phyloP scores from a whole-genome alignment of 176 grass and related monocot species.

The Triticum monococcum region DNA sequence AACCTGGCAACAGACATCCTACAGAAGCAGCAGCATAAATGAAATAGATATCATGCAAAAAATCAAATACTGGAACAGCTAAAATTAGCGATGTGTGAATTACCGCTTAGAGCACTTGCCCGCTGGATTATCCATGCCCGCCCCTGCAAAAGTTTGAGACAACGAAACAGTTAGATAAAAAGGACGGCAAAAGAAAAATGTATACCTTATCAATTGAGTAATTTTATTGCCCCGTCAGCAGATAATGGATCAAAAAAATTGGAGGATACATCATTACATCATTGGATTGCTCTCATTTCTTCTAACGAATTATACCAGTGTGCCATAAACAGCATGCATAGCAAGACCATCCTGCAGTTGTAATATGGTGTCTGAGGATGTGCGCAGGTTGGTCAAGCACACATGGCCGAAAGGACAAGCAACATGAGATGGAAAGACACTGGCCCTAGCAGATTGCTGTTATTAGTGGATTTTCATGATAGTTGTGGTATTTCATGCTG shows the following conservation, averaged over 20 bases:
- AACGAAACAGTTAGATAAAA: not conserved
- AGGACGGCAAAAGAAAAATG: not conserved
- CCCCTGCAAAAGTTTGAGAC: not conserved
- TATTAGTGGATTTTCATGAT: not conserved
- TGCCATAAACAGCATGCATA: not conserved
- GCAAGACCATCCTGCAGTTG: not conserved
- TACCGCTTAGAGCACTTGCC: not conserved
- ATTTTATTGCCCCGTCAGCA: not conserved
- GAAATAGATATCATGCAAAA: not conserved
- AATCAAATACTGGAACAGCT: not conserved
- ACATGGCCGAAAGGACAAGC: not conserved
- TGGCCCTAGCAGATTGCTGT: not conserved
- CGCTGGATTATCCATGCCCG: not conserved
- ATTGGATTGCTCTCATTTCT: not conserved
- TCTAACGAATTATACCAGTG: not conserved
- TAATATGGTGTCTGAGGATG: not conserved
- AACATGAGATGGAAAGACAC: not conserved
- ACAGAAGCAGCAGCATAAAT: not conserved
- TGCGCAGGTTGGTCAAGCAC: not conserved
- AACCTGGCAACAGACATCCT: not conserved
- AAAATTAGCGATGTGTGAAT: not conserved
- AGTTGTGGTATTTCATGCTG: not conserved
- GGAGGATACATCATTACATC: not conserved
- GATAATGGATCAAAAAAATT: not conserved
- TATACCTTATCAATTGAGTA: not conserved